Percentiles rank a stretch among this genome's conserved stretches.
Evolutionary conservation across 2,329 filamentous ascomycete genomes (phyloP).

Genomic region (Diaporthe sp.): DNA sequence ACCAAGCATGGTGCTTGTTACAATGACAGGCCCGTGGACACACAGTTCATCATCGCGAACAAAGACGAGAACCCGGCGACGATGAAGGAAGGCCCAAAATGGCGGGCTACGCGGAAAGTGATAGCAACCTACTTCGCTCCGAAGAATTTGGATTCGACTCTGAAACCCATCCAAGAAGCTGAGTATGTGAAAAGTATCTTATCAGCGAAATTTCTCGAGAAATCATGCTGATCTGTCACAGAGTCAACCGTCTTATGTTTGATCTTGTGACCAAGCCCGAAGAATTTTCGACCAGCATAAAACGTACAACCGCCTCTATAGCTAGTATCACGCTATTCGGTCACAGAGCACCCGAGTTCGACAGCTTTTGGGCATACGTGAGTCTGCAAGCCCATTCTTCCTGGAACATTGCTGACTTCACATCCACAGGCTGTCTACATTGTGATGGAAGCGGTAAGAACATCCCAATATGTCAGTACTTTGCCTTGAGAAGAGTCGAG

Average conservation of each 20-base stretch:
- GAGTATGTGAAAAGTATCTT: slow-evolving; percentile 47
- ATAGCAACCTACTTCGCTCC: slow-evolving; percentile 54
- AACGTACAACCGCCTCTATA: slow-evolving; percentile 26
- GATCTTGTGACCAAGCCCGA: slow-evolving; percentile 21
- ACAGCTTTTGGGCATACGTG: slow-evolving; percentile 33
- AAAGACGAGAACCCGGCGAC: slow-evolving; percentile 59
- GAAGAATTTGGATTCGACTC: slow-evolving; percentile 12
- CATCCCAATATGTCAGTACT: not conserved
- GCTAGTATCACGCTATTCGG: slow-evolving; percentile 25
- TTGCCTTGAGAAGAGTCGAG: not conserved
- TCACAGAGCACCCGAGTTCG: slow-evolving; percentile 23
- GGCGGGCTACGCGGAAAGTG: slow-evolving; percentile 58
- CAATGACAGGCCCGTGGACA: slow-evolving; percentile 54
- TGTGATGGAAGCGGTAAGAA: slow-evolving; percentile 49
- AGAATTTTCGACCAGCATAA: not conserved
- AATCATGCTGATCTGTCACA: slow-evolving; percentile 14
- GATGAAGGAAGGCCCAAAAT: slow-evolving; percentile 55
- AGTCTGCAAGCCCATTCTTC: not conserved
- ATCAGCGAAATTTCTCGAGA: not conserved
- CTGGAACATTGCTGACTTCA: slow-evolving; percentile 4
- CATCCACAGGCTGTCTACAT: slow-evolving; percentile 53
- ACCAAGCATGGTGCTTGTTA: slow-evolving; percentile 58
- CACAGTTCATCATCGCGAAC: slow-evolving; percentile 57
- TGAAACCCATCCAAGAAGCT: slow-evolving; percentile 53
- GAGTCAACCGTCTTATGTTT: slow-evolving; percentile 21